Base-by-base conservation (phyloP, 345 rosid genomes). In the Moringa oleifera region DNA sequence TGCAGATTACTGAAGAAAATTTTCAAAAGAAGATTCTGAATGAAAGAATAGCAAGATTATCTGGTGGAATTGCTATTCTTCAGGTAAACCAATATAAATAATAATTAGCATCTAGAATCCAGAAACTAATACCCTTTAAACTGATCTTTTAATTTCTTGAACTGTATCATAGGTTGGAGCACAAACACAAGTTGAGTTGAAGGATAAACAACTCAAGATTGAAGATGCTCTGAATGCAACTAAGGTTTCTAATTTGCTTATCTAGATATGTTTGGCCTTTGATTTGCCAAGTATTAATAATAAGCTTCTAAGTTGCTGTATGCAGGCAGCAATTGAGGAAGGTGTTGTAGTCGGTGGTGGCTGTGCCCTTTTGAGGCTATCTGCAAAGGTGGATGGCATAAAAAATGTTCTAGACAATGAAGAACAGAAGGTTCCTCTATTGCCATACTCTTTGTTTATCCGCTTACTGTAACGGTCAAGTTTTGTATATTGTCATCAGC, bases 221-320 rank as follows among this genome's bases (percentile, higher is more conserved):
- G 98, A 89, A 79, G 98, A 89, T 81, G 96, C 98, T 69, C 64
- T 89, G 69, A 92, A 92, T 73, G 96, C 98, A 58, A 93, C 98
- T 6, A 93, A 93, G 95, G 97, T 89, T 60, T 24, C 51, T 37
- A 31, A 23, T 59, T 62, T n/a, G n/a, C 25, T 58, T 55, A 23
- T 37, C 33, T 28, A 28, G 33, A 28, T 28, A 28, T 28, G 12
- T 16, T 18, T 20, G 20, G 4, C 4, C 20, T 18, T 49, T 59
- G 60, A 22, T 37, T 63, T 65, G 23, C 20, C 15, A 15, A 51
- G 19, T 37, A 41, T 23, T 24, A 52, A 58, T 7, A 50, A 50
- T 58, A 64, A 51, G 62, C 47, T 56, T 62, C 50, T 77, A 50
- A 68, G 58, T 63, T 59, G 41, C 58, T 25, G 55, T 58, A 59